Evolutionary conservation across 176 grass and related monocot genomes (phyloP).

Genomic region (barley (Hordeum vulgare)): MorexV3_pseudomolecules_assembly NC_058519.1:17973505-17974004

Average conservation of each 20-base stretch:
- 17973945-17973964: conserved; percentile 70
- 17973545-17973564: background rate
- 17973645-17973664: background rate
- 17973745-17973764: background rate
- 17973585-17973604: background rate
- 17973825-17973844: background rate
- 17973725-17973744: background rate
- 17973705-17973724: background rate
- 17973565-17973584: background rate
- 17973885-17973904: conserved; percentile 61
- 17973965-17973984: conserved; percentile 61
- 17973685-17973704: background rate
- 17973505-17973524: conserved; percentile 60
- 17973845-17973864: background rate
- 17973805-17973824: conserved; percentile 5
- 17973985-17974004: conserved; percentile 43
- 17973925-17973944: conserved; percentile 34
- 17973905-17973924: conserved; percentile 66
- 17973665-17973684: background rate
- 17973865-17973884: conserved; percentile 25
- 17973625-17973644: background rate
- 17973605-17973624: background rate
- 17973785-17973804: background rate
- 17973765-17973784: background rate
- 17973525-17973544: conserved; percentile 6